A percentile compares a stretch with the other conserved stretches of the same genome.
Conservation (phyloP, 192 early-diverging fungal species). For the Geosiphon pyriformis region DNA sequence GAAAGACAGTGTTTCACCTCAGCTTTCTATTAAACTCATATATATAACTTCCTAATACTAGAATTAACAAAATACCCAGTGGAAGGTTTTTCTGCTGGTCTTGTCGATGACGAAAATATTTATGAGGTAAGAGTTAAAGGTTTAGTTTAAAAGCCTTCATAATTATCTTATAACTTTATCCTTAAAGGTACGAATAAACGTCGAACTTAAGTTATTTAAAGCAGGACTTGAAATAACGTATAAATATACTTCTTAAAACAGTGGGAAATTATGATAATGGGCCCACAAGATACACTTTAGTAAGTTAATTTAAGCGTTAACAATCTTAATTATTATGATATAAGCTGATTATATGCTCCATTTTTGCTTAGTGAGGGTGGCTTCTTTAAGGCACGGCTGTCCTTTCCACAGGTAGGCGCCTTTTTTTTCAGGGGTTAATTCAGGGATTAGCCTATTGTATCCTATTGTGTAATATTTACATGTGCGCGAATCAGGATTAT, state of each 20-base stretch:
- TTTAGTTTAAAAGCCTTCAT: background rate
- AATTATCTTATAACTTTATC: background rate
- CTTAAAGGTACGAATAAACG: too few species aligned
- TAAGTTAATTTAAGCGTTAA: constrained; percentile 37
- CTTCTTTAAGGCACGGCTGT: constrained; percentile 80
- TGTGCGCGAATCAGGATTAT: constrained; percentile 56
- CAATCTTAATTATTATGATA: constrained; percentile 3
- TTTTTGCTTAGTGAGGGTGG: constrained; percentile 82
- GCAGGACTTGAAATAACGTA: too few species aligned
- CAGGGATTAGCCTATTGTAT: background rate
- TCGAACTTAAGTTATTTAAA: too few species aligned
- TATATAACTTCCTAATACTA: constrained; percentile 31
- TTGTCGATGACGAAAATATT: constrained; percentile 76
- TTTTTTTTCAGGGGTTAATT: background rate
- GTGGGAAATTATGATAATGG: constrained; percentile 91
- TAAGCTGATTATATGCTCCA: constrained; percentile 13
- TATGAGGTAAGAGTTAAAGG: constrained; percentile 68
- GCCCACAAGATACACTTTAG: constrained; percentile 82
- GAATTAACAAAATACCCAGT: constrained; percentile 71
- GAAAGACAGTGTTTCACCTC: background rate
- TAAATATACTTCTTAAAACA: too few species aligned
- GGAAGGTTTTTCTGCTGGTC: constrained; percentile 86
- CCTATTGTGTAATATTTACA: too few species aligned
- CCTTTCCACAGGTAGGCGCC: constrained; percentile 50
- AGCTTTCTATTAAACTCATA: background rate